A percentile compares a stretch with the other conserved stretches of the same genome.
phyloP scores from a whole-genome alignment of 495 filamentous ascomycete species.

The Xylaria nigripes region DNA sequence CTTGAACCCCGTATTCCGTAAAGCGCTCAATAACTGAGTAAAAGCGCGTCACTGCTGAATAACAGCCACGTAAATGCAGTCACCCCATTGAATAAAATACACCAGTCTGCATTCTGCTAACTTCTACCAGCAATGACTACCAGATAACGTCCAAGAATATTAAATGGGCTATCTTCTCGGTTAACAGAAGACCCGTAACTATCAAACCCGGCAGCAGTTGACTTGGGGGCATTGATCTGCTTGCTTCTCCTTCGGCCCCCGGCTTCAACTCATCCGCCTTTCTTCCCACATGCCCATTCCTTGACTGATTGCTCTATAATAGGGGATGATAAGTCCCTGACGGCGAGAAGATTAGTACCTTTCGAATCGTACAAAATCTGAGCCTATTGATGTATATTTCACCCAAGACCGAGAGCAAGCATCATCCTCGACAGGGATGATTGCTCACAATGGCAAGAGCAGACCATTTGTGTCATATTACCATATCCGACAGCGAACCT shows the following conservation, averaged over 20 bases:
- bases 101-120: not conserved
- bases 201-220: not conserved
- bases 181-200: not conserved
- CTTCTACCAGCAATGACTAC: not conserved
- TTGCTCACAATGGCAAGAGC: slow-evolving; percentile 3
- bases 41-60: slow-evolving; percentile 5
- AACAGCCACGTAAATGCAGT: not conserved
- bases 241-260: not conserved
- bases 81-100: not conserved
- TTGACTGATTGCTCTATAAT: too few species aligned
- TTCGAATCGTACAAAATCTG: not conserved
- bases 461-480: not conserved
- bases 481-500: slow-evolving; percentile 8
- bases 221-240: not conserved
- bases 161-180: not conserved
- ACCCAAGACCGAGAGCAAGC: not conserved
- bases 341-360: not conserved
- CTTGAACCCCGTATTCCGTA: not conserved
- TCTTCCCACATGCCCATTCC: not conserved
- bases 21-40: too few species aligned
- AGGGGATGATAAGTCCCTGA: not conserved
- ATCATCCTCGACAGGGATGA: not conserved
- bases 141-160: not conserved
- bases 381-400: not conserved
- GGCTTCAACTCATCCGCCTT: not conserved